Percentiles rank a stretch among this genome's conserved stretches.
Evolutionary conservation across 192 early-diverging fungal genomes (phyloP).

Genomic region (Podila horticola): DNA sequence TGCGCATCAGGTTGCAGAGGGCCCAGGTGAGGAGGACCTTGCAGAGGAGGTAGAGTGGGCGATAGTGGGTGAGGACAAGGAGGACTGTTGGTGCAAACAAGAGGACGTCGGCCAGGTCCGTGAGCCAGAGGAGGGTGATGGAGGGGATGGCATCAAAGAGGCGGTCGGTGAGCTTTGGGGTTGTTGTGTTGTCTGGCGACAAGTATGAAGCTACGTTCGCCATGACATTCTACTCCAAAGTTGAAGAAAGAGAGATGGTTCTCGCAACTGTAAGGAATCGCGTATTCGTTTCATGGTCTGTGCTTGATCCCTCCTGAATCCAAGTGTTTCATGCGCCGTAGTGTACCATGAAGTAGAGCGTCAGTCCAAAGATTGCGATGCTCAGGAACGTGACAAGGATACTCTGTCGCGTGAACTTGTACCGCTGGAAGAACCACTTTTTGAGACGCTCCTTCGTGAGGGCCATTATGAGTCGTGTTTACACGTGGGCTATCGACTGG

Average conservation of each 20-base stretch:
- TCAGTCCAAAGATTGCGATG: slow-evolving; percentile 27
- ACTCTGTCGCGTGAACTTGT: slow-evolving; percentile 29
- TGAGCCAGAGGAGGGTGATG: slow-evolving; percentile 64
- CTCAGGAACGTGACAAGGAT: slow-evolving; percentile 12
- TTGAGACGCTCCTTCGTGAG: slow-evolving; percentile 9
- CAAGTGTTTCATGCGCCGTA: neutral
- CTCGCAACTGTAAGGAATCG: neutral
- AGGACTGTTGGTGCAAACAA: slow-evolving; percentile 65
- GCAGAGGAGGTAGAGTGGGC: slow-evolving; percentile 64
- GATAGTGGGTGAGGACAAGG: slow-evolving; percentile 61
- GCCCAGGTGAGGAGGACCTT: slow-evolving; percentile 63
- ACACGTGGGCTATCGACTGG: too few relatives aligned
- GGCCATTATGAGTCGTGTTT: slow-evolving; percentile 2
- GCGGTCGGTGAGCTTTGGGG: slow-evolving; percentile 54
- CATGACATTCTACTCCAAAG: slow-evolving; percentile 61
- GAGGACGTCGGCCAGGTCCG: slow-evolving; percentile 68
- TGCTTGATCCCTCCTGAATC: too few relatives aligned
- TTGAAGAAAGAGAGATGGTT: neutral
- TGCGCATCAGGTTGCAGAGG: slow-evolving; percentile 65
- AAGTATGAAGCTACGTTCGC: slow-evolving; percentile 72
- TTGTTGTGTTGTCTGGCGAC: slow-evolving; percentile 48
- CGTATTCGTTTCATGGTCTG: neutral
- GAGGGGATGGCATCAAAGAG: slow-evolving; percentile 68
- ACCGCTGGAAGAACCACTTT: slow-evolving; percentile 17
- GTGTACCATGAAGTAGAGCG: slow-evolving; percentile 48